Evolutionary conservation across 2,329 filamentous ascomycete species (phyloP), one percentile per base, ranked within the genome.

Genomic region (Xylariomycetidae sp.): DNA sequence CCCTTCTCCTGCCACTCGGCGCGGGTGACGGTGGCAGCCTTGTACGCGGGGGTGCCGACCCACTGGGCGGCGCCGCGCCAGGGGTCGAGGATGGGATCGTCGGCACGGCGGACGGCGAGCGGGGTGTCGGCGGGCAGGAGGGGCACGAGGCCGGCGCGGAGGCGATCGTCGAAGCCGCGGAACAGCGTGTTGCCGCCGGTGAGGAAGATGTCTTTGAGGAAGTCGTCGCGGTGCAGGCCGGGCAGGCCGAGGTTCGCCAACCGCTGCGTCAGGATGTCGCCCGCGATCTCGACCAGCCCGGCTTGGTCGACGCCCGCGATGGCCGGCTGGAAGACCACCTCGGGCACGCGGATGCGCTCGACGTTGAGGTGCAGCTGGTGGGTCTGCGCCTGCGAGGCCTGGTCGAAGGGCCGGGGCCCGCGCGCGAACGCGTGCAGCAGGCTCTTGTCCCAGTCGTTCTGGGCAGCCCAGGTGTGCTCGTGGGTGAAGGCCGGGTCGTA

Each of bases 301-400:
- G 90, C 87, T 63, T 98, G 92, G 58, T 96, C 89, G 29, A 95
- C 66, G 6, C 89, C 89, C 0, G 89, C 89, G 53, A 96, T 94
- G 12, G 82, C 81, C 1, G 89, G 90, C 54, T 93, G 86, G 66
- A 95, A 95, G 13, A 95, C 74, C 7, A 95, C 82, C 63, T 96
- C 90, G 3, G 89, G 89, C 2, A 94, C 87, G 31, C 89, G 83
- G 59, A 96, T 94, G 35, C 90, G 82, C 67, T 96, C 89, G 34
- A 98, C 87, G 58, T 98, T 98, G 43, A 98, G 77, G 59, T 98
- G 92, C 32, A 98, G 67, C 61, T 96, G 90, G 58, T 88, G 80
- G 13, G 79, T 77, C 63, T 98, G 68, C 13, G 80, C 77, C 48
- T 92, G 84, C 37, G 79, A 85, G 35, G 87, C 79, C 0, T 79